Base-by-base conservation (phyloP, 192 early-diverging fungal genomes). In the Coemansia sp. region DNA sequence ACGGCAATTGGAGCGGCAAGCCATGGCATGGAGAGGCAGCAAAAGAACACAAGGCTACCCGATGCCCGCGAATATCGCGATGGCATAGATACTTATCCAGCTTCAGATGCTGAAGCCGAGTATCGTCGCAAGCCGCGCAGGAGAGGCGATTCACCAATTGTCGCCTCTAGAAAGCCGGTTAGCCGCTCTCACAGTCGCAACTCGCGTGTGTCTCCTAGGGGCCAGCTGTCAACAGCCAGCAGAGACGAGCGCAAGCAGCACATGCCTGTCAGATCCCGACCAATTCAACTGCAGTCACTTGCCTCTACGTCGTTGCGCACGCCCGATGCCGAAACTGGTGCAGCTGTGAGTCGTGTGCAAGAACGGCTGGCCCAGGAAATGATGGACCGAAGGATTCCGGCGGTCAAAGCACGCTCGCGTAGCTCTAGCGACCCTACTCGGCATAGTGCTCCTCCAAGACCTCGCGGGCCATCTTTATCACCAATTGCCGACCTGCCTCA, bases 271-370 rank as follows among this genome's bases (percentile, higher is more conserved):
- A 56, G 62, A 21, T 79, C 76, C 28, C 71, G 68, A 20, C 76
- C 76, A 6, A 48, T 79, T 0, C 67, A 70, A 34, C 28, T 60
- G n/a, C 59, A 50, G 46, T 26, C 58, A 15, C 49, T 61, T 24
- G 52, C 25, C 0, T 44, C 58, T 3, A 20, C 17, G 8, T 42
- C 44, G n/a, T 18, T 10, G 12, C 55, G 48, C 14, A 17, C 51
- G 8, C 44, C n/a, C 9, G 31, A 64, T 17, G 56, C 60, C 5
- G 58, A 67, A 15, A 76, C 68, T 4, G 74, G 46, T 10, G 74
- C 74, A 11, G 74, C 74, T 6, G 74, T 76, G 14, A 60, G 63
- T 17, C 49, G 74, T 6, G 74, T 76, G 26, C 76, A 73, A 61
- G 71, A 73, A 20, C 59, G 61, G 10, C 64, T 79, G 34, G 76